Base-by-base conservation (phyloP, 352 stramenopile genomes). In the Phytophthora fragariaefolia region DNA sequence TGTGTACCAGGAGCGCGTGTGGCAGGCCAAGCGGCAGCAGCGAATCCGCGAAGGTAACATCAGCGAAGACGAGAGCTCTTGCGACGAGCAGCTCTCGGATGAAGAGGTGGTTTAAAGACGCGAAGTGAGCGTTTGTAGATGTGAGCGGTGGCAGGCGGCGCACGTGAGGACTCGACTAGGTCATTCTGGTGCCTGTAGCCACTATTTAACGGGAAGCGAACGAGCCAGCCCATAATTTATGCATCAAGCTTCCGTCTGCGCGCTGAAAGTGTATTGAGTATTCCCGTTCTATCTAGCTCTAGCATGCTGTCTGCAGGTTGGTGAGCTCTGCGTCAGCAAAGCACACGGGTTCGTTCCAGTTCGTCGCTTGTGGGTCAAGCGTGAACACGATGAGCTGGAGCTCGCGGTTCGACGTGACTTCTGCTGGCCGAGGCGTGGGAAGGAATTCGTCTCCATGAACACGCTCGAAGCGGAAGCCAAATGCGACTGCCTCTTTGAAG, bases 1-100 rank as follows among this genome's bases (percentile, higher is more conserved):
- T 4, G 83, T 95, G 22, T 92, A 93, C 53, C 80, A 92, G 49
- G 85, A 93, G 42, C 83, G 85, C n/a, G 76, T 91, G 67, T 81
- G 80, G 40, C 85, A 81, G 20, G 66, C 74, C 12, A 80, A 86
- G 54, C 73, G 74, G 3, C 73, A 84, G 40, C 80, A 91, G 54
- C 77, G 82, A 46, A 66, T 87, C 10, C 71, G 72, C 57, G 74
- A 82, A 17, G 72, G 72, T 8, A 40, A 67, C 42, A 36, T 52
- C 2, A 72, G 61, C 10, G 65, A 70, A 52, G 76, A 71, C 6
- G 70, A 76, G 18, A 78, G 72, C 34, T 80, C 64, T 4, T 71
- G 73, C 34, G 74, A 81, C 26, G 79, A 79, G 28, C 76, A 79
- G 38, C 55, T 74, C 51, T 81, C 69, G 54, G 77, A 84, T 15